Evolutionary conservation across 352 stramenopile genomes (phyloP), one percentile per base, ranked within the genome.

Genomic region (Detonula confervacea): DNA sequence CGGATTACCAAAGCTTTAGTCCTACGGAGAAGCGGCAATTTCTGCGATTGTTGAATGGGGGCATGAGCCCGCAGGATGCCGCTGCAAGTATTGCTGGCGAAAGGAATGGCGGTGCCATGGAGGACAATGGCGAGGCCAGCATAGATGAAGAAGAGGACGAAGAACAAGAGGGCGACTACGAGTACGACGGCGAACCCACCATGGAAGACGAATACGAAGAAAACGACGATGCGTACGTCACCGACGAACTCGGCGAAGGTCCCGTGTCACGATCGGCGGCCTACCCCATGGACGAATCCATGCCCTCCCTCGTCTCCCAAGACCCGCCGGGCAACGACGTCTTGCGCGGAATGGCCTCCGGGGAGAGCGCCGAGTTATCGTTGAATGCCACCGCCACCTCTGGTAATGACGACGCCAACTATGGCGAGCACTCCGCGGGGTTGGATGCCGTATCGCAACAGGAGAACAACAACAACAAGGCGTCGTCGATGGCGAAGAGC

Each of bases 1-100:
- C 74, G 2, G 72, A 81, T 35, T 94, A 94, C 64, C 77, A 78
- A 24, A 87, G 42, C 30, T 91, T 92, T 46, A 87, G 42, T 63
- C 70, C 77, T 6, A 35, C 69, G 20, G 86, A 94, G 55, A 94
- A 94, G 42, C 69, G 87, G 11, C 83, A 88, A 44, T 94, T 94
- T 39, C 67, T 94, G 49, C 81, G 84, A 27, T 84, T 90, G 59
- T 30, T 87, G 0, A 92, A 91, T 75, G 71, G 22, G 7, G 87
- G 87, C 27, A 76, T 90, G 54, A 71, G 75, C 37, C 84, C 87
- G 1, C 59, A 71, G 42, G 80, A 92, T 12, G 81, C 80, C 7
- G 75, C 80, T 12, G 27, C 52, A 44, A 63, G 62, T 57, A 82
- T 94, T 56, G 51, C 81, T 25, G 27, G 69, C 9, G 84, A 88